Percentiles rank a stretch among this genome's conserved stretches.
Conservation (phyloP, 345 rosid genomes). For the Lepidium africanum region DNA sequence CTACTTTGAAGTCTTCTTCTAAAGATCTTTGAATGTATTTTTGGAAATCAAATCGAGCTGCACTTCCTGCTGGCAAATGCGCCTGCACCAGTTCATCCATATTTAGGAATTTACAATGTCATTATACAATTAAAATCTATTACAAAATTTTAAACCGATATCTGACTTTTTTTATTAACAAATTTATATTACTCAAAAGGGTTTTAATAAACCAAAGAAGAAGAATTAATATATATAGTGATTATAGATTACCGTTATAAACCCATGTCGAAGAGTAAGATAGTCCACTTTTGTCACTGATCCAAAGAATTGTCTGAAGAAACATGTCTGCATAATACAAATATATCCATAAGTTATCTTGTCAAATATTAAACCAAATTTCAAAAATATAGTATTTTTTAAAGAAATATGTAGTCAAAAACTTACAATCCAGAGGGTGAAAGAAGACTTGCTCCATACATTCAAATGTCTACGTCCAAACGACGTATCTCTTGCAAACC, state of each 20-base stretch:
- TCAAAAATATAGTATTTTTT: too few species aligned
- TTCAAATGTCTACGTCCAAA: slow-evolving; percentile 82
- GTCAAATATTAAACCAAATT: not conserved
- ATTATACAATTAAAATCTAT: too few species aligned
- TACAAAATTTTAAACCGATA: too few species aligned
- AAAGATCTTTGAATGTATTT: slow-evolving; percentile 79
- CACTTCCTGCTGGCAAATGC: slow-evolving; percentile 75
- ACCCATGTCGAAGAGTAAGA: slow-evolving; percentile 82
- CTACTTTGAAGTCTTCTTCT: slow-evolving; percentile 79
- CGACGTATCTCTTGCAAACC: slow-evolving; percentile 90
- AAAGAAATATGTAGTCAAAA: not conserved
- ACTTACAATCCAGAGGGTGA: slow-evolving; percentile 83
- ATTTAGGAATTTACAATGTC: not conserved
- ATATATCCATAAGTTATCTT: not conserved
- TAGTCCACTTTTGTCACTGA: slow-evolving; percentile 88
- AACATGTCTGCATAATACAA: slow-evolving; percentile 51
- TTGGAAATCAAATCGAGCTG: slow-evolving; percentile 64
- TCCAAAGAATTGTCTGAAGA: slow-evolving; percentile 86
- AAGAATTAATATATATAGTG: not conserved
- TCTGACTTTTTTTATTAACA: too few species aligned
- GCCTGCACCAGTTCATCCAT: slow-evolving; percentile 43
- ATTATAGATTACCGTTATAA: slow-evolving; percentile 48
- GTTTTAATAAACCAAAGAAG: too few species aligned
- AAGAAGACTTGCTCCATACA: slow-evolving; percentile 60
- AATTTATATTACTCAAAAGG: too few species aligned